Base-by-base conservation (phyloP, 495 filamentous ascomycete genomes). In the Lophiostoma macrostomum region DNA sequence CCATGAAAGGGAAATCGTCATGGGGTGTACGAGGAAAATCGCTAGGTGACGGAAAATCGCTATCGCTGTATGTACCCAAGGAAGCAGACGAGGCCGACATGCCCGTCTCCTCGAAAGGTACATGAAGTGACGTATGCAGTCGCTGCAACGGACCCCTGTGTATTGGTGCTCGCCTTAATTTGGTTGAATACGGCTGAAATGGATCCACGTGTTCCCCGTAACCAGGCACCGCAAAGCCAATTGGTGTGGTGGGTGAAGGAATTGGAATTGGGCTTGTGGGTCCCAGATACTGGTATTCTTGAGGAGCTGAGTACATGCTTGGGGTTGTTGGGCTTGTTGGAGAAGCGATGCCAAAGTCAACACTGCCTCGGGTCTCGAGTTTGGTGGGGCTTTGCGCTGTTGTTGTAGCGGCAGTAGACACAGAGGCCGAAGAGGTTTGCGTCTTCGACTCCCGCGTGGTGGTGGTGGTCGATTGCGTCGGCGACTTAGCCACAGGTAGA, bases 401-500 rank as follows among this genome's bases (percentile, higher is more conserved):
- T 14, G 41, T 24, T 31, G 38, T 39, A 32, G 41, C 24, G 19
- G 53, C 1, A 1, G 39, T 19, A 27, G 40, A 45, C 23, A 22
- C 31, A 6, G 47, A 35, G 37, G 50, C 41, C 5, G 61, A 43
- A 7, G 57, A 49, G 1, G 61, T 56, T 28, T 62, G 47, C 27
- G 44, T 29, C 27, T 61, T 49, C 30, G 60, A 34, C 19, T 43
- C 40, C 19, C 34, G 41, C 8, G 60, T 37, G 12, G 38, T 41
- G 28, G 42, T 47, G 7, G 31, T 44, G 8, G 32, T 59, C n/a
- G n/a, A n/a, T 37, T 51, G 50, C 1, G 80, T 77, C n/a, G 80
- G 76, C 28, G 84, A 79, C 62, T 85, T 86, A 8, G 85, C 82
- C 51, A 98, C 83, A 16, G 93, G 93, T 19, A 94, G 74, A 35